phyloP scores from a whole-genome alignment of 345 rosid genomes.

The Geranium rotundifolium region DNA sequence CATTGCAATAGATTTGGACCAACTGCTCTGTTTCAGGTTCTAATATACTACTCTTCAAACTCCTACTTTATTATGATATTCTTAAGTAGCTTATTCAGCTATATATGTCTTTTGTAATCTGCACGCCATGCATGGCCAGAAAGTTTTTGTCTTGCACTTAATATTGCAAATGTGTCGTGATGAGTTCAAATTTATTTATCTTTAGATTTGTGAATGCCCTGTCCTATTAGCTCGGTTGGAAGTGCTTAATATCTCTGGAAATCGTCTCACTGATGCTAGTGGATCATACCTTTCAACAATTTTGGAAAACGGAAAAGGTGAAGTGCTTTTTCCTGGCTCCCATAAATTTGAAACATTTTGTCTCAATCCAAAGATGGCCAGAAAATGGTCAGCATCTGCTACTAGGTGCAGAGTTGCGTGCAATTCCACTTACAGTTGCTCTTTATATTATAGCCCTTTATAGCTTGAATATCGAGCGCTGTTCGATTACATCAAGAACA shows the following conservation, averaged over 20 bases:
- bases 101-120: background rate
- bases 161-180: background rate
- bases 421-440: background rate
- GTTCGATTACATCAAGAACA: conserved; percentile 80
- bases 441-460: conserved; percentile 50
- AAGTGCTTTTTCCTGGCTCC: conserved; percentile 7
- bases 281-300: conserved; percentile 88
- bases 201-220: conserved; percentile 85
- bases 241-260: conserved; percentile 83
- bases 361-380: background rate
- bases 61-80: background rate
- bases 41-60: conserved; percentile 2
- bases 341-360: background rate
- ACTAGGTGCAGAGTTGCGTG: background rate
- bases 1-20: conserved; percentile 97
- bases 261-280: conserved; percentile 94
- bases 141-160: background rate
- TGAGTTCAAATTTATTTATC: conserved; percentile 7
- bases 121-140: background rate
- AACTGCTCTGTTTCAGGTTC: conserved; percentile 84
- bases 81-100: background rate
- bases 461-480: conserved; percentile 65
- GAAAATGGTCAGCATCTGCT: background rate
- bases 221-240: conserved; percentile 72
- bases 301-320: conserved; percentile 72